Evolutionary conservation across 331 rosid species (phyloP), one percentile per base, ranked within the genome.

Genomic region (Erythrophleum ivorense): DNA sequence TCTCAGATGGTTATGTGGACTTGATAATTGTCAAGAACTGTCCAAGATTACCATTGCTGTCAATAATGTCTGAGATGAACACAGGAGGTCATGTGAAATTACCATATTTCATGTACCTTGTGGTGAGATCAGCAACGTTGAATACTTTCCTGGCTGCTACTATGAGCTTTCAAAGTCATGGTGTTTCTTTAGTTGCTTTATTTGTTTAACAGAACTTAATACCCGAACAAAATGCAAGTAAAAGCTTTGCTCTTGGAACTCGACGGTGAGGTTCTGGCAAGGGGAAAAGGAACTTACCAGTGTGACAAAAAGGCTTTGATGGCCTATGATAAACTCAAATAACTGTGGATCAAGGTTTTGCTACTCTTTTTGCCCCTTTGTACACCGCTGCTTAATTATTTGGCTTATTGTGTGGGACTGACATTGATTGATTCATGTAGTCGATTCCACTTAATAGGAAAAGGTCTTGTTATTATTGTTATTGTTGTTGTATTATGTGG

Each of bases 241-340:
- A 91, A 93, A 84, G 90, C 91, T 69, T 86, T 93, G 55, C 38
- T 88, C 65, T 82, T 93, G 90, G 90, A 88, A 75, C 96, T 94
- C 21, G 92, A 93, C 75, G 97, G 94, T 16, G 97, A 91, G 87
- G 96, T 91, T 78, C 84, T 93, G 54, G 97, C 97, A 29, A 88
- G 91, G 74, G 96, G 97, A 40, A 83, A 79, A 82, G 91, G 94
- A 63, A 73, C 94, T 31, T 85, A 83, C 84, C 85, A 84, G 24
- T 85, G 88, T 79, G 87, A 86, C 52, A 83, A 85, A 60, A 91
- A 85, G 84, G 76, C 88, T 75, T 83, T 87, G 73, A 91, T 93
- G 96, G 65, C 87, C 7, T 90, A 93, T 81, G 87, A 86, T 74
- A 82, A 87, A 84, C 89, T 93, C 91, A 87, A 83, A 65, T 93